Evolutionary conservation across 2,329 filamentous ascomycete genomes (phyloP), one percentile per base, ranked within the genome.

Genomic region (Rhynchosporium agropyri): DNA sequence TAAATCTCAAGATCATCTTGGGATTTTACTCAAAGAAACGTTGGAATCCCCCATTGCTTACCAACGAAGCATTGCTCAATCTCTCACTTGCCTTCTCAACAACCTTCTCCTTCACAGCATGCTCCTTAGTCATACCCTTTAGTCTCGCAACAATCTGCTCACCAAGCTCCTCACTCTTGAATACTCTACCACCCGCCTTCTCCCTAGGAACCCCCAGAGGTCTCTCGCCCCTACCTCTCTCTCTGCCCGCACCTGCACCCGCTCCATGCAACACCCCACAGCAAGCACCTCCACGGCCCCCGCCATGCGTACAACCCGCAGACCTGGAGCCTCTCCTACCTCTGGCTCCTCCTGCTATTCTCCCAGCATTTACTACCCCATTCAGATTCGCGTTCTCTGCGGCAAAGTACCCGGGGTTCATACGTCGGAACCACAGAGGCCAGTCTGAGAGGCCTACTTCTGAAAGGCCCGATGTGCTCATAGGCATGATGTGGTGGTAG

Each of bases 401-500:
- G 26, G 49, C 58, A 20, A 71, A 72, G 45, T 67, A 71, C 3
- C 67, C 69, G 3, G 66, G 64, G 49, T 72, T 72, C 57, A 63
- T 33, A 13, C 49, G 55, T 13, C 68, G 62, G 43, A 68, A 83
- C 81, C 82, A 84, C 0, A 64, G 64, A 1, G 82, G 81, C 56
- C 76, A 74, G 63, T 75, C 73, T 8, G 45, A 56, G 9, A 84
- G 74, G 0, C 80, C 80, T 28, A 81, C 75, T 60, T 76, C 74
- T 8, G 68, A 69, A 6, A 83, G 76, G 0, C 76, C 79, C 15
- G 73, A 72, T 4, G 63, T 36, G 0, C 77, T 79, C 63, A 68
- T 69, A 3, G 82, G 82, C 81, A 84, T 83, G 63, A 69, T 69
- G 70, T 84, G 82, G 53, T 69, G 66, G 70, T 77, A 80, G 3